phyloP scores from a whole-genome alignment of 768 basidiomycete genomes.

The Lactifluus subvellereus region DNA sequence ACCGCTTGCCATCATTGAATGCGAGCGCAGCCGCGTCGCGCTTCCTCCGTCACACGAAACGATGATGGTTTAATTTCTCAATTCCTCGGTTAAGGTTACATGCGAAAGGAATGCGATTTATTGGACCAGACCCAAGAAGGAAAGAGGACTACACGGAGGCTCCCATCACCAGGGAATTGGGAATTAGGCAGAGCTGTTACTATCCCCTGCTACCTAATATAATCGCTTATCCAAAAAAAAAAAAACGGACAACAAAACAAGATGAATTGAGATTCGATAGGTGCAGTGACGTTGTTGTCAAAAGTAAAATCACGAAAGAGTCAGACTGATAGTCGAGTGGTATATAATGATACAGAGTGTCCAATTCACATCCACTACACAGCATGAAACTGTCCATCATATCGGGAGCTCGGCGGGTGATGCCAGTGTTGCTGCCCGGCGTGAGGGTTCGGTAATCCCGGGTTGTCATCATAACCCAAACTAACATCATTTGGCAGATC shows the following conservation, averaged over 20 bases:
- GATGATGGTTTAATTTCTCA: conserved; percentile 32
- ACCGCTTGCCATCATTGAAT: neutral
- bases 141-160: neutral
- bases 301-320: neutral
- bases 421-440: neutral
- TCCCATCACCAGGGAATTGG: no score
- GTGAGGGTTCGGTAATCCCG: neutral
- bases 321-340: neutral
- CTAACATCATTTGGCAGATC: neutral
- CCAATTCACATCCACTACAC: conserved; percentile 5
- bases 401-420: neutral
- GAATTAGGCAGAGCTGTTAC: no score
- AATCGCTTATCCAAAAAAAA: neutral
- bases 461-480: conserved; percentile 10
- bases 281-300: neutral
- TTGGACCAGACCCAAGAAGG: neutral
- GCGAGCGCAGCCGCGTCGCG: conserved; percentile 48
- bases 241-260: neutral
- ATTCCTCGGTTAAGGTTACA: neutral
- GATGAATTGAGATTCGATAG: neutral
- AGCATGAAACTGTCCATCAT: conserved; percentile 6
- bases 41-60: conserved; percentile 65
- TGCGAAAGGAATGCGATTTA: neutral
- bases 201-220: no score
- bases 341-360: conserved; percentile 11